A percentile compares a stretch with the other conserved stretches of the same genome.
Conservation (phyloP, 768 basidiomycete species). For the Kwoniella botswanensis region DNA sequence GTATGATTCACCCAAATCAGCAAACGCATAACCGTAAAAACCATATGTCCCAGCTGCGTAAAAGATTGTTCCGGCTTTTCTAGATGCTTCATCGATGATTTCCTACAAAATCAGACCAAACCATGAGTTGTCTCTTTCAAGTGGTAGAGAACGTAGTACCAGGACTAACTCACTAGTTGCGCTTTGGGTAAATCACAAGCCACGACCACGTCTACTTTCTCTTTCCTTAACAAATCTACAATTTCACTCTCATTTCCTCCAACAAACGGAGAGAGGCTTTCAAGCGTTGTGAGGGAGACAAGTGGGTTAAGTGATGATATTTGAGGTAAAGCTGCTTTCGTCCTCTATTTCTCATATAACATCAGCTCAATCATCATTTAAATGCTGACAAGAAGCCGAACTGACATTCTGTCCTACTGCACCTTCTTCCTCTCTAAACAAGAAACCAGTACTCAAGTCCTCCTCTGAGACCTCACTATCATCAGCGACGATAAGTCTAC, state of each 20-base stretch:
- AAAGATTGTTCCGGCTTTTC: slow-evolving; percentile 74
- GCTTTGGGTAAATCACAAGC: slow-evolving; percentile 77
- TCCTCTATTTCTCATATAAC: slow-evolving; percentile 65
- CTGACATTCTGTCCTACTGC: slow-evolving; percentile 78
- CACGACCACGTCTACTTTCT: slow-evolving; percentile 74
- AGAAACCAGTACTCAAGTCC: slow-evolving; percentile 90
- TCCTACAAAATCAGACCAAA: slow-evolving; percentile 62
- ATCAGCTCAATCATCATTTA: slow-evolving; percentile 8
- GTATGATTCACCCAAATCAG: slow-evolving; percentile 78
- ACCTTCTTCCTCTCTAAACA: slow-evolving; percentile 85
- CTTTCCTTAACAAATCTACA: slow-evolving; percentile 45
- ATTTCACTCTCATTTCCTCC: slow-evolving; percentile 41
- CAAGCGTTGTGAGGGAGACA: slow-evolving; percentile 75
- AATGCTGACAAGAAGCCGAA: slow-evolving; percentile 4
- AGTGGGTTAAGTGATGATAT: slow-evolving; percentile 92
- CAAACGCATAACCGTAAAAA: slow-evolving; percentile 89
- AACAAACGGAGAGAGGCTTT: slow-evolving; percentile 68
- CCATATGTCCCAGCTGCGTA: slow-evolving; percentile 94
- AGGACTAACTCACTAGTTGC: slow-evolving; percentile 64
- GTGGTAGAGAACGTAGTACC: background rate
- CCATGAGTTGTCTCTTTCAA: background rate
- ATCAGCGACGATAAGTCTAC: slow-evolving; percentile 84
- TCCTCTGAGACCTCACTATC: slow-evolving; percentile 73
- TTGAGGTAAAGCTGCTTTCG: slow-evolving; percentile 79
- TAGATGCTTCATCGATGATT: slow-evolving; percentile 77